These are phyloP conservation scores for Colletotrichum falcatum DNA, from an alignment of 2,329 filamentous ascomycete species.

Conservation along the genomic window DNA sequence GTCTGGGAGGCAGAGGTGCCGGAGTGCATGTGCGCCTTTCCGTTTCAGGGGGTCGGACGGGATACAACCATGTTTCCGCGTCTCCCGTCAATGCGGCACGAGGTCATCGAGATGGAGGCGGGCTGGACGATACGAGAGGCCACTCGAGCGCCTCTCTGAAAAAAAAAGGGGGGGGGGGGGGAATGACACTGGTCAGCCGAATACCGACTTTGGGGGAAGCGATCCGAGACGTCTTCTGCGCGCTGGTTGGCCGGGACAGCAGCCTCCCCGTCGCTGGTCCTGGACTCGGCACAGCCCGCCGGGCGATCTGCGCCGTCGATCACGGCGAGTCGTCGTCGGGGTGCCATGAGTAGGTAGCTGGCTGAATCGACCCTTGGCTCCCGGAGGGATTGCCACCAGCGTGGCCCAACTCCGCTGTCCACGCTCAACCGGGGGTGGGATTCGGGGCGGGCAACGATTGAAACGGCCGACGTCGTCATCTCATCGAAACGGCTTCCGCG, in stretches of 20 bases:
- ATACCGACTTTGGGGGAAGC: neutral
- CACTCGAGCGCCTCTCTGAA: too few species aligned
- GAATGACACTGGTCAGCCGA: neutral
- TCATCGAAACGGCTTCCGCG: neutral
- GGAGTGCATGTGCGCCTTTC: neutral
- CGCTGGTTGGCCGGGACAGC: constrained; percentile 12
- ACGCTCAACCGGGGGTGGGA: neutral
- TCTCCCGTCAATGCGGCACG: constrained; percentile 29
- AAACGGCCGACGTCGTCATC: neutral
- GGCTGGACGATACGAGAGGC: neutral
- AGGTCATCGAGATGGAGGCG: neutral
- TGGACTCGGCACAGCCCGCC: constrained; percentile 11
- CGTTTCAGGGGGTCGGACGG: constrained; percentile 26
- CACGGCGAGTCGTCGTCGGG: neutral
- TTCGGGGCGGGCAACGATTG: neutral
- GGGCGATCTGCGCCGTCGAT: constrained; percentile 6
- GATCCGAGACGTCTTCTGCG: constrained; percentile 22
- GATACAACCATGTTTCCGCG: neutral
- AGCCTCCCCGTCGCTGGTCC: constrained; percentile 15
- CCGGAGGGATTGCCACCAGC: neutral
- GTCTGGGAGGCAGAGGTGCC: neutral
- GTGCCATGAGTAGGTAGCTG: neutral
- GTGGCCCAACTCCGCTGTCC: neutral
- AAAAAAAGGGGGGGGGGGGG: too few species aligned
- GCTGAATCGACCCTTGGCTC: neutral